These are phyloP conservation scores for Penicillium cosmopolitanum DNA, from an alignment of 495 filamentous ascomycete species.

Conservation along the genomic window DNA sequence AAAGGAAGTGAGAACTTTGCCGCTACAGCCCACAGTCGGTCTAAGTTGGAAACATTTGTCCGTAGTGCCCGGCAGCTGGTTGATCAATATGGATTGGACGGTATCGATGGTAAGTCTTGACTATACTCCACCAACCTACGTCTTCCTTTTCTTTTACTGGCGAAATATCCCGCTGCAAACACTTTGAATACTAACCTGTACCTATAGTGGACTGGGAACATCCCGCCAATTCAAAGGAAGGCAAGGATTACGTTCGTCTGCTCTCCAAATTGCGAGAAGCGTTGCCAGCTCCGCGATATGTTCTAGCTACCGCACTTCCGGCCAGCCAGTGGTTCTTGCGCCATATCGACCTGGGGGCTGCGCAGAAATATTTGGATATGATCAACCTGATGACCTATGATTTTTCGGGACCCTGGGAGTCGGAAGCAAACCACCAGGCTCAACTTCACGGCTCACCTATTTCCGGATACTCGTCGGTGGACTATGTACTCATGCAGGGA, in stretches of 20 bases:
- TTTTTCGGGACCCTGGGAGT: constrained; percentile 79
- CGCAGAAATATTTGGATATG: constrained; percentile 70
- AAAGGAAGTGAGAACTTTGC: constrained; percentile 80
- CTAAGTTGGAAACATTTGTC: constrained; percentile 70
- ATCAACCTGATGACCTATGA: constrained; percentile 89
- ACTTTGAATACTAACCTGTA: neutral
- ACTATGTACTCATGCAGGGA: constrained; percentile 65
- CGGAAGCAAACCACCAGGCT: constrained; percentile 73
- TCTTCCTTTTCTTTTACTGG: neutral
- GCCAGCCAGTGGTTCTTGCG: constrained; percentile 73
- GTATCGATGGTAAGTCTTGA: constrained; percentile 71
- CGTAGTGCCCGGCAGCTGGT: constrained; percentile 71
- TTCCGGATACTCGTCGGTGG: constrained; percentile 68
- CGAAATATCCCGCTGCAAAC: neutral
- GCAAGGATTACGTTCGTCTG: constrained; percentile 72
- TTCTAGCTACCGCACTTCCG: constrained; percentile 82
- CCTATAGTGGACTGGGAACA: constrained; percentile 88
- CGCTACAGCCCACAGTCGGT: constrained; percentile 64
- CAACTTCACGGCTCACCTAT: constrained; percentile 71
- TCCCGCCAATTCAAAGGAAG: constrained; percentile 69
- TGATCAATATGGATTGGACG: constrained; percentile 77
- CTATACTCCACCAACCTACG: constrained; percentile 4
- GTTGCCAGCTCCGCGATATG: constrained; percentile 73
- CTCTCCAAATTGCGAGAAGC: constrained; percentile 68
- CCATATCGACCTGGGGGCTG: constrained; percentile 72